Evolutionary conservation across 495 filamentous ascomycete species (phyloP).

Genomic region (Aspergillus ostianus): DNA sequence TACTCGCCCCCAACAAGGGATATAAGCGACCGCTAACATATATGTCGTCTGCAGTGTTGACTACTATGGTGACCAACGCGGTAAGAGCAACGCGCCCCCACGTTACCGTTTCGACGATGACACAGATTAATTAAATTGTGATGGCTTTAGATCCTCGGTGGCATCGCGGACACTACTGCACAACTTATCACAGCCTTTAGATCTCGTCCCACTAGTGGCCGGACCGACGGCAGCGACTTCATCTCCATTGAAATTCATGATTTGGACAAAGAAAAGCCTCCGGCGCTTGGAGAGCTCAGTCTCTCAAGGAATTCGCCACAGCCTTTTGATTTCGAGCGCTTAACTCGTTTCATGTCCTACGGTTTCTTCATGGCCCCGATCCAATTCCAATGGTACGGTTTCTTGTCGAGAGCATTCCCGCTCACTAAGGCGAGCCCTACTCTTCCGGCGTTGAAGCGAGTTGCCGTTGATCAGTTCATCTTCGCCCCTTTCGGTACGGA

Average conservation of each 20-base stretch:
- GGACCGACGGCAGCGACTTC: constrained; percentile 62
- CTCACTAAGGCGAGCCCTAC: constrained; percentile 73
- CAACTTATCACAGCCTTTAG: constrained; percentile 87
- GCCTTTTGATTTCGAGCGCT: constrained; percentile 91
- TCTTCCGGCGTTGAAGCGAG: constrained; percentile 79
- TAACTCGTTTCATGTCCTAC: constrained; percentile 93
- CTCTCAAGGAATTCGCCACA: constrained; percentile 65
- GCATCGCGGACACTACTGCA: constrained; percentile 92
- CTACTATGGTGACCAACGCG: constrained; percentile 97
- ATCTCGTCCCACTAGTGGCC: constrained; percentile 61
- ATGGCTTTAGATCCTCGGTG: constrained; percentile 66
- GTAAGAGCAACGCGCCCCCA: constrained; percentile 45
- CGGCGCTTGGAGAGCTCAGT: constrained; percentile 63
- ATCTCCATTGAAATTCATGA: constrained; percentile 88
- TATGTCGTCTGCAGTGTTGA: constrained; percentile 62
- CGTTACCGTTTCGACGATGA: not conserved
- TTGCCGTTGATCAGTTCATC: constrained; percentile 90
- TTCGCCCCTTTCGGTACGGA: constrained; percentile 84
- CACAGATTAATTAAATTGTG: constrained; percentile 14
- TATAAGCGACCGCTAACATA: constrained; percentile 23
- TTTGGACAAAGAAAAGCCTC: constrained; percentile 78
- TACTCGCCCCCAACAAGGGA: not conserved
- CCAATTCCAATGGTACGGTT: constrained; percentile 96
- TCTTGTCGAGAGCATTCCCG: constrained; percentile 80
- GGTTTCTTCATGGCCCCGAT: constrained; percentile 93